These are phyloP conservation scores for Coemansia sp. DNA, from an alignment of 192 early-diverging fungal species.

Conservation along the genomic window DNA sequence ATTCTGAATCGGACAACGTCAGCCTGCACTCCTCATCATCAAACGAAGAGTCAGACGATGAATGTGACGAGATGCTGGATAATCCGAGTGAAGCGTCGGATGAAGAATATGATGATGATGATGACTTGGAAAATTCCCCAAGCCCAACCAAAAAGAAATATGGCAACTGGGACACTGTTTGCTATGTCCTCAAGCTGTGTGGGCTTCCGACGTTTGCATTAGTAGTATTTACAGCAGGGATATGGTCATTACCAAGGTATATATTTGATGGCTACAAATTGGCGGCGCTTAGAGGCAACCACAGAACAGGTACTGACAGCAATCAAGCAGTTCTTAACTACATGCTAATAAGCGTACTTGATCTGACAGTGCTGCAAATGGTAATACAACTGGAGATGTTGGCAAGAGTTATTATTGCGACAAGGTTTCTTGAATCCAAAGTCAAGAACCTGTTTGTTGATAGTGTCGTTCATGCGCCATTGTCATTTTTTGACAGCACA, in stretches of 20 bases:
- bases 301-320: neutral
- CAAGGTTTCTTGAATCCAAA: neutral
- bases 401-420: neutral
- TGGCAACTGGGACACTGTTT: conserved; percentile 12
- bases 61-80: neutral
- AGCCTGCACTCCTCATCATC: neutral
- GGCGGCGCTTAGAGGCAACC: conserved; percentile 11
- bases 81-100: neutral
- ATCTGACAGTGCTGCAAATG: neutral
- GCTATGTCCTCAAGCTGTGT: conserved; percentile 16
- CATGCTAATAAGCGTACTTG: neutral
- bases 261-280: conserved; percentile 24
- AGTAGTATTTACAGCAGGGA: conserved; percentile 10
- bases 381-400: neutral
- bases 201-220: conserved; percentile 15
- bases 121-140: neutral
- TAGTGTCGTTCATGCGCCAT: conserved; percentile 7
- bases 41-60: neutral
- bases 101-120: neutral
- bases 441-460: neutral
- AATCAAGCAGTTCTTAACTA: conserved; percentile 8
- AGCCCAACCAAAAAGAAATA: neutral
- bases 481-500: conserved; percentile 9
- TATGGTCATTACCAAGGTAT: conserved; percentile 15
- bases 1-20: neutral